Conservation (phyloP, 2,329 filamentous ascomycete genomes). For the Talaromyces sp. region DNA sequence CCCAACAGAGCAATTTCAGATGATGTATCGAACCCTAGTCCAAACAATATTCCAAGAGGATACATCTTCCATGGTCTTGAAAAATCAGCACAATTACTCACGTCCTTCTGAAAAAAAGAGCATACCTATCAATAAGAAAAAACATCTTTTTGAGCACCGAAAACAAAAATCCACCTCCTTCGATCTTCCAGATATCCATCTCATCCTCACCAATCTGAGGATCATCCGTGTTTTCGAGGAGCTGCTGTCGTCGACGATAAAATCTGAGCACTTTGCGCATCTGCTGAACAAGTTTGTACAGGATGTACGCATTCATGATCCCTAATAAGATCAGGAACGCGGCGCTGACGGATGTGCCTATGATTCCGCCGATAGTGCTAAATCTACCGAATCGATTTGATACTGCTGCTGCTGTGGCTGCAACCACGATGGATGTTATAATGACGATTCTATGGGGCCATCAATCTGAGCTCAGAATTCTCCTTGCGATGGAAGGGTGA, state of each 20-base stretch:
- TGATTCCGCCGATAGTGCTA: constrained; percentile 73
- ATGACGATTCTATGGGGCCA: constrained; percentile 62
- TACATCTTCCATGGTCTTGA: constrained; percentile 82
- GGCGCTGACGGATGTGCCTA: constrained; percentile 82
- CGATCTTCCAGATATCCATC: constrained; percentile 59
- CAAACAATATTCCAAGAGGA: constrained; percentile 80
- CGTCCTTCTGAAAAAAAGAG: background rate
- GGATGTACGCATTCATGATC: constrained; percentile 76
- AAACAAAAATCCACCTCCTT: constrained; percentile 72
- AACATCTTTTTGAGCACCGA: constrained; percentile 70
- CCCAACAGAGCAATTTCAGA: constrained; percentile 90
- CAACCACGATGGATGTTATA: constrained; percentile 84
- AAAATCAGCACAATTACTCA: background rate
- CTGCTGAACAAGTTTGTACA: constrained; percentile 68
- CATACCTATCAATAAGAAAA: constrained; percentile 56
- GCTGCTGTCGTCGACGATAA: background rate
- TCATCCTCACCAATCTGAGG: constrained; percentile 44
- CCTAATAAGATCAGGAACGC: constrained; percentile 78
- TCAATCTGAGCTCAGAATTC: background rate
- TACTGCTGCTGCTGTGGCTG: constrained; percentile 80
- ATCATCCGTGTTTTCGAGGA: constrained; percentile 42
- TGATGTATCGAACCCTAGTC: constrained; percentile 90
- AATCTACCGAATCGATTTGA: constrained; percentile 77
- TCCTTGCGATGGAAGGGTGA: background rate
- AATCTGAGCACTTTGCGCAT: constrained; percentile 56